These are phyloP conservation scores for Ophiocordyceps camponoti-rufipedis DNA, from an alignment of 2,329 filamentous ascomycete species.

Conservation along the genomic window DNA sequence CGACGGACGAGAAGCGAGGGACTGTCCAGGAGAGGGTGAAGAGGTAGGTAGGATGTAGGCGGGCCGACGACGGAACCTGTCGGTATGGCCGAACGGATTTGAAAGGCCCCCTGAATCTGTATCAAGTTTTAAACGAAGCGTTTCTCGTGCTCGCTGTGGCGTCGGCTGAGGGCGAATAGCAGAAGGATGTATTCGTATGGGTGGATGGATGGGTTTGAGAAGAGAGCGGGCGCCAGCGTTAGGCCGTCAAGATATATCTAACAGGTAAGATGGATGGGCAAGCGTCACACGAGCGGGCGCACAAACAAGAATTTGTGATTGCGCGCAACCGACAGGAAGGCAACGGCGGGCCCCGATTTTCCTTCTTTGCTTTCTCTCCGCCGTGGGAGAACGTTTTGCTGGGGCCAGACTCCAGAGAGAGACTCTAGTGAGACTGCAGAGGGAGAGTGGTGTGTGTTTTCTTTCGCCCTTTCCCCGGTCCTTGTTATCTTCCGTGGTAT, in stretches of 20 bases:
- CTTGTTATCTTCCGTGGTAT: too few species aligned
- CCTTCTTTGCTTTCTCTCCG: not conserved
- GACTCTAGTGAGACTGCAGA: too few species aligned
- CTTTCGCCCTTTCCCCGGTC: not conserved
- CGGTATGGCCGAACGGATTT: not conserved
- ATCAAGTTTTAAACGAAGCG: too few species aligned
- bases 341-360: not conserved
- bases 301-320: not conserved
- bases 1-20: not conserved
- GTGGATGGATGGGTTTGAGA: not conserved
- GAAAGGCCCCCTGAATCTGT: not conserved
- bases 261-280: not conserved
- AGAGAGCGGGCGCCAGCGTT: not conserved
- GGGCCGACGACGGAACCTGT: not conserved
- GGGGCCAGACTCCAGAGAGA: too few species aligned
- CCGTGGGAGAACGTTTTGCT: not conserved
- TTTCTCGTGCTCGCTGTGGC: not conserved
- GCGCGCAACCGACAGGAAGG: not conserved
- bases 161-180: not conserved
- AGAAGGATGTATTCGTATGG: not conserved
- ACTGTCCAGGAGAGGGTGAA: not conserved
- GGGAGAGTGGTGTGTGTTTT: not conserved
- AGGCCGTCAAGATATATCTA: too few species aligned
- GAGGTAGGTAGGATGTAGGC: not conserved
- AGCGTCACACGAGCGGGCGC: not conserved